Base-by-base conservation (phyloP, 2,329 filamentous ascomycete species). In the Cercospora zeina region DNA sequence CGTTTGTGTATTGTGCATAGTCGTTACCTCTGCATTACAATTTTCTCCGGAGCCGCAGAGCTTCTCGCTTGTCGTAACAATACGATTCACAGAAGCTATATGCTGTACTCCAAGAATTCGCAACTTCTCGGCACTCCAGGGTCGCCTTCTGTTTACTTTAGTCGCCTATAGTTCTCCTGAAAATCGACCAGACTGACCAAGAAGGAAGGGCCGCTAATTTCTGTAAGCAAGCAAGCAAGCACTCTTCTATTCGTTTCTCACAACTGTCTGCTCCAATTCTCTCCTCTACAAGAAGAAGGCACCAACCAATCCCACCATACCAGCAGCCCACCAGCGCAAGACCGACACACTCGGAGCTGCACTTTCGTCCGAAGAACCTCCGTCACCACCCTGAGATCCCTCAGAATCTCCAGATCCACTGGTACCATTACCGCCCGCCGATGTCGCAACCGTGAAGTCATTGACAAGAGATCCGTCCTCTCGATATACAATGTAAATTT, bases 401-500 rank as follows among this genome's bases (percentile, higher is more conserved):
- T 34, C 49, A 34, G 49, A 33, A 16, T n/a, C 49, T n/a, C 54
- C 54, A 21, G 19, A 16, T 2, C 16, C 39, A 58, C 27, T n/a
- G 21, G 30, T 58, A 2, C 30, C 55, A 16, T 14, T 58, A 11
- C 49, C 31, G 2, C 10, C n/a, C 49, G 33, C 49, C 9, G 49
- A 11, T 4, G 55, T 39, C 10, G 37, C 55, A n/a, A 58, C 55
- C 4, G 37, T 31, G 27, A 58, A 58, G 10, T 31, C 39, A 19
- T 58, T 36, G 3, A 36, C 55, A 9, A 21, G 16, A 19, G n/a
- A n/a, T 10, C 55, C 55, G 11, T 49, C 55, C 37, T 47, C 39
- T 21, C 39, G 58, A 14, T 60, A 54, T 10, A 80, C 68, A 37
- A 89, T 81, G 67, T 83, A 89, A 37, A 90, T 81, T 77, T 89